Conservation (phyloP, 2,329 filamentous ascomycete genomes). For the Metarhizium album region DNA sequence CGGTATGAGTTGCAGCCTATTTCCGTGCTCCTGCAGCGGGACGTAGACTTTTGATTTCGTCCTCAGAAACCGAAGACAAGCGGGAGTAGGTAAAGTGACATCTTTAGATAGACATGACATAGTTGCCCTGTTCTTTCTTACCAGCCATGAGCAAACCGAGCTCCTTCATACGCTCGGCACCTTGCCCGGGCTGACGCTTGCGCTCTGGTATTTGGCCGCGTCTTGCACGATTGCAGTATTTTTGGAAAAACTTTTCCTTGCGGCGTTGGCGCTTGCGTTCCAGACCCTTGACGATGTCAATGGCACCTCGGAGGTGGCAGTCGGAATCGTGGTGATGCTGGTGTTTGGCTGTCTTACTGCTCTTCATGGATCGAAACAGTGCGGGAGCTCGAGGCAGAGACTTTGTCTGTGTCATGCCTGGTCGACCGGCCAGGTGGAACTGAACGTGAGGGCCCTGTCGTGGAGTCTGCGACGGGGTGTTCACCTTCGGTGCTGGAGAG, state of each 20-base stretch:
- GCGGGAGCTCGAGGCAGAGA: slow-evolving; percentile 75
- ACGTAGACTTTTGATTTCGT: neutral
- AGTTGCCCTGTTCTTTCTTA: slow-evolving; percentile 62
- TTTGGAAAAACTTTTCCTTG: slow-evolving; percentile 84
- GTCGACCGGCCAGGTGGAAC: slow-evolving; percentile 39
- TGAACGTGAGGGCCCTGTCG: slow-evolving; percentile 26
- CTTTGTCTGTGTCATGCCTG: slow-evolving; percentile 65
- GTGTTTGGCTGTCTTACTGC: slow-evolving; percentile 27
- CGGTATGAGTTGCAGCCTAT: neutral
- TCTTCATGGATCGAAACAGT: slow-evolving; percentile 48
- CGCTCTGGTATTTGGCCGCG: slow-evolving; percentile 54
- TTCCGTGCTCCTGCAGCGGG: neutral
- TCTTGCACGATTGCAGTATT: slow-evolving; percentile 74
- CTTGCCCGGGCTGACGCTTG: slow-evolving; percentile 69
- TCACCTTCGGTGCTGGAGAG: slow-evolving; percentile 55
- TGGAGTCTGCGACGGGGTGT: slow-evolving; percentile 28
- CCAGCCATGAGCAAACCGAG: slow-evolving; percentile 83
- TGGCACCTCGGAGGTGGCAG: slow-evolving; percentile 75
- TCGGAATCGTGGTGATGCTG: slow-evolving; percentile 25
- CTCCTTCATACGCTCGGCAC: slow-evolving; percentile 75
- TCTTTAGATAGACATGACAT: slow-evolving; percentile 60
- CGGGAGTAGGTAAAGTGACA: slow-evolving; percentile 4
- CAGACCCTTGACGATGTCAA: slow-evolving; percentile 93
- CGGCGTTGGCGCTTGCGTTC: slow-evolving; percentile 90
- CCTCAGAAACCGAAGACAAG: neutral